Evolutionary conservation across 148 eudicot genomes (phyloP).

Genomic region (Nepenthes mirabilis): DNA sequence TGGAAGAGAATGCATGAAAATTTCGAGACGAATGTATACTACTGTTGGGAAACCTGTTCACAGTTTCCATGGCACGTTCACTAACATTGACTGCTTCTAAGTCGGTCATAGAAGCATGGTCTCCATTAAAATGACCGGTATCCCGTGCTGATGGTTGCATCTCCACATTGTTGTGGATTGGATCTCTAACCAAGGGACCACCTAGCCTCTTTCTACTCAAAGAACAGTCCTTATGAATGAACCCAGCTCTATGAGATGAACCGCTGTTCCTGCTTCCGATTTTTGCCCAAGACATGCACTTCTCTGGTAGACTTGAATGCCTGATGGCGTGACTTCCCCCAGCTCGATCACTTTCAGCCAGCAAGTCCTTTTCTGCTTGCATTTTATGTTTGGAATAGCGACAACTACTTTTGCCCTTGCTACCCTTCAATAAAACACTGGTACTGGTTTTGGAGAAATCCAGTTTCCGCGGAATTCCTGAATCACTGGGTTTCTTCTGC

Average conservation of each 20-base stretch:
- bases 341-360: slow-evolving; percentile 22
- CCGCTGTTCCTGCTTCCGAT: slow-evolving; percentile 15
- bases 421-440: slow-evolving; percentile 28
- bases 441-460: slow-evolving; percentile 27
- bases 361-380: slow-evolving; percentile 12
- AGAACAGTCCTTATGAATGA: slow-evolving; percentile 8
- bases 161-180: slow-evolving; percentile 9
- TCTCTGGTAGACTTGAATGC: slow-evolving; percentile 14
- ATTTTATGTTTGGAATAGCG: slow-evolving; percentile 11
- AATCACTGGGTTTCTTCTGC: slow-evolving; percentile 14
- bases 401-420: slow-evolving; percentile 12
- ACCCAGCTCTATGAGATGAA: slow-evolving; percentile 7
- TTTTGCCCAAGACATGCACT: slow-evolving; percentile 16
- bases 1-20: slow-evolving; percentile 12
- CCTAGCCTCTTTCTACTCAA: slow-evolving; percentile 11
- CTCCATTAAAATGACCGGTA: slow-evolving; percentile 17
- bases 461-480: slow-evolving; percentile 29
- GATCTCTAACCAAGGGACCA: slow-evolving; percentile 12
- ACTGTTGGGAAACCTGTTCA: slow-evolving; percentile 7
- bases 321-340: slow-evolving; percentile 13
- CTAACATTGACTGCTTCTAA: slow-evolving; percentile 12
- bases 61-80: slow-evolving; percentile 5
- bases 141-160: neutral
- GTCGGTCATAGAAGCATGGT: slow-evolving; percentile 7
- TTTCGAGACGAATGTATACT: slow-evolving; percentile 4